Percentiles rank a stretch among this genome's conserved stretches.
Conservation (phyloP, 148 eudicot genomes). For the Arbutus unedo region DNA sequence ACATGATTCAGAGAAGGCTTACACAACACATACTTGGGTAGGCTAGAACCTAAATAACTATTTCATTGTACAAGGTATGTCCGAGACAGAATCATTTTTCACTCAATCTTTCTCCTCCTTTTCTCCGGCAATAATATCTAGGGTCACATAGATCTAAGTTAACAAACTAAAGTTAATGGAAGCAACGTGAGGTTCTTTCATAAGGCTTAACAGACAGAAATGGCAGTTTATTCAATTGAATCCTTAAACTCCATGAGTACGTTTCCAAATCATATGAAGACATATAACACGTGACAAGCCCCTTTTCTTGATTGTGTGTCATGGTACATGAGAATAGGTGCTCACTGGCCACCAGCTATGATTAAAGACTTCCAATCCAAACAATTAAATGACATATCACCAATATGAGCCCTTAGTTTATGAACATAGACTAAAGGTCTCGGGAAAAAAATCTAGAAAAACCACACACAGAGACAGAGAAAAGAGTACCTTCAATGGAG, state of each 20-base stretch:
- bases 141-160: neutral
- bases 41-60: neutral
- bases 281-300: neutral
- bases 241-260: neutral
- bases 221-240: neutral
- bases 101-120: neutral
- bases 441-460: neutral
- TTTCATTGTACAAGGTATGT: neutral
- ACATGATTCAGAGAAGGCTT: neutral
- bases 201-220: neutral
- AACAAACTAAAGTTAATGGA: neutral
- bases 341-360: neutral
- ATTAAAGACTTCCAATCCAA: neutral
- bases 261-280: neutral
- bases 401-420: neutral
- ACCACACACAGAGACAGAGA: neutral
- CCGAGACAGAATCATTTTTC: neutral
- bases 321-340: neutral
- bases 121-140: neutral
- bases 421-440: neutral
- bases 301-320: neutral
- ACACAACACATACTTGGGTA: neutral
- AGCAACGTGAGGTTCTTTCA: neutral
- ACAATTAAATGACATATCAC: neutral
- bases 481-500: conserved; percentile 58